Conservation (phyloP, 345 rosid genomes). For the Nasturtium officinale region DNA sequence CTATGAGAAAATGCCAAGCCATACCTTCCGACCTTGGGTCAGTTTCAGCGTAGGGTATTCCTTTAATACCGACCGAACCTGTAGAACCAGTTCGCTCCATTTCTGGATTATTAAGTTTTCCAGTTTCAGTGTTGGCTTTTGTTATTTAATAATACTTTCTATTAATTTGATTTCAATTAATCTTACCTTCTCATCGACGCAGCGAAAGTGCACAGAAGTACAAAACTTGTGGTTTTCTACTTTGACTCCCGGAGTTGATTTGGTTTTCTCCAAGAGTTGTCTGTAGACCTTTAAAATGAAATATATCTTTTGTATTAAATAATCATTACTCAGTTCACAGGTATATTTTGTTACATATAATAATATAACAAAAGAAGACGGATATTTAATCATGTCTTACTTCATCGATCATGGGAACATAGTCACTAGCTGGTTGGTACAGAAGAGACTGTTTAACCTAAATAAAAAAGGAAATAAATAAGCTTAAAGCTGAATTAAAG, state of each 20-base stretch:
- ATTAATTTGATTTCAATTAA: not conserved
- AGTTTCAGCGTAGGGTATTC: constrained; percentile 67
- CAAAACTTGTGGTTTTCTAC: constrained; percentile 94
- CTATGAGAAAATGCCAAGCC: constrained; percentile 18
- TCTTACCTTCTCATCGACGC: constrained; percentile 78
- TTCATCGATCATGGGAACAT: constrained; percentile 80
- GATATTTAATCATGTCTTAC: constrained; percentile 43
- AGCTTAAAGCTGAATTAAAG: constrained; percentile 6
- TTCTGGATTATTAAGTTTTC: constrained; percentile 47
- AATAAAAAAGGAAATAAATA: constrained; percentile 18
- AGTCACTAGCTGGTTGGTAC: constrained; percentile 86
- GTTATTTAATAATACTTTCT: not conserved
- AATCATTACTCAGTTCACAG: not conserved
- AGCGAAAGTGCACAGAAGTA: constrained; percentile 81
- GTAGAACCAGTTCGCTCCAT: constrained; percentile 73
- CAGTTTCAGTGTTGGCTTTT: not conserved
- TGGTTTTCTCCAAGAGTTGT: constrained; percentile 63
- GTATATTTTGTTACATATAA: not conserved
- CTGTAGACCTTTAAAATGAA: constrained; percentile 52
- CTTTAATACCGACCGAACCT: constrained; percentile 64
- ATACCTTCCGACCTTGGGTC: constrained; percentile 86
- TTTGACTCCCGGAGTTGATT: constrained; percentile 70
- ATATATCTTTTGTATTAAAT: not conserved
- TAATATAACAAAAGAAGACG: not conserved
- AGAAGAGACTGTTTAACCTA: constrained; percentile 60